Evolutionary conservation across 208 protist genomes (phyloP), one percentile per base, ranked within the genome.

Genomic region (Crithidia sp.): DNA sequence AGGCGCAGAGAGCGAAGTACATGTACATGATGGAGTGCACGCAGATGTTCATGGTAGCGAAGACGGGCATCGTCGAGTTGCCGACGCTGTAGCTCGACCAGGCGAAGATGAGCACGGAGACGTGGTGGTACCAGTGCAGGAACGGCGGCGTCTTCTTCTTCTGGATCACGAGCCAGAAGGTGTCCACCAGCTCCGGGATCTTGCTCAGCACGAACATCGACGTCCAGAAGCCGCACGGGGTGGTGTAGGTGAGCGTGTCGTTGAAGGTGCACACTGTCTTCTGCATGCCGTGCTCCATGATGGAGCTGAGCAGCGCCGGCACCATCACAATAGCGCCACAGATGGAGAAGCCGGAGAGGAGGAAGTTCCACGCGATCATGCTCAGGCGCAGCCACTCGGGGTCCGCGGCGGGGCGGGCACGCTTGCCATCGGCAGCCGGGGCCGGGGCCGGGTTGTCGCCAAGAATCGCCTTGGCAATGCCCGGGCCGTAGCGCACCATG

Each of bases 1-100:
- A 81, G 2, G 84, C 85, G 71, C 84, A 88, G 16, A 97, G 28
- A 56, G 87, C 88, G 75, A 98, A 99, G 81, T 98, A 99, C 7
- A 83, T 79, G 81, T 99, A 99, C 96, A 98, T 98, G 82, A 98
- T 84, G 5, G 93, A 76, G 84, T 98, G 97, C 17, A 98, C 96
- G 17, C 62, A 84, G 68, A 94, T 91, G 79, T 99, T 99, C 94
- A 98, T 98, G 14, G 87, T 78, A 36, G 89, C 82, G 70, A 98
- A 99, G 67, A 84, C 71, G 44, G 71, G 70, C 68, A 95, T 88
- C 2, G 82, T 87, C 4, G 74, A 77, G 75, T 83, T 89, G 56
- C 81, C 79, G 36, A 79, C 49, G 47, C 74, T 40, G 67, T 91
- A 95, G 40, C 88, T 90, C 47, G 88, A 78, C 95, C 93, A 98